Evolutionary conservation across 2,329 filamentous ascomycete genomes (phyloP).

Genomic region (Fusarium foetens): DNA sequence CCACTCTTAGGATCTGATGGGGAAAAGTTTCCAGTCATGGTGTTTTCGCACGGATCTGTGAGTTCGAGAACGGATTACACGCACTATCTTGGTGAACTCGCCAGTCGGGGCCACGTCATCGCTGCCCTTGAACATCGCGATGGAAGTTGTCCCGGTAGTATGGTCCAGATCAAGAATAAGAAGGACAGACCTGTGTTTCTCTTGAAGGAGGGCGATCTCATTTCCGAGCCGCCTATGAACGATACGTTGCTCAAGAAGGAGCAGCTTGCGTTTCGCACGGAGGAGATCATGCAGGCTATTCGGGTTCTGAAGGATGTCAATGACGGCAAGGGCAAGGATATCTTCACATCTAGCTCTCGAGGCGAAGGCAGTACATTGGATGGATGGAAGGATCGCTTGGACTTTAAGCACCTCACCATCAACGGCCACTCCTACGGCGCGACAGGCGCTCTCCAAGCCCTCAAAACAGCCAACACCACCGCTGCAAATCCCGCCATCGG

Average conservation of each 20-base stretch:
- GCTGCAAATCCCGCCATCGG: conserved; percentile 57
- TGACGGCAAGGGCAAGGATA: conserved; percentile 49
- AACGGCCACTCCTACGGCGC: conserved; percentile 74
- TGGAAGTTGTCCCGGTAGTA: conserved; percentile 59
- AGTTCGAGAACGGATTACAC: conserved; percentile 63
- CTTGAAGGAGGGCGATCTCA: conserved; percentile 51
- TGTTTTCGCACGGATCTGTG: conserved; percentile 65
- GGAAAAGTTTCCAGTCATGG: conserved; percentile 55
- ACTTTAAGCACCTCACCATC: conserved; percentile 64
- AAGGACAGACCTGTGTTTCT: conserved; percentile 48
- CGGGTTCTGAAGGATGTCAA: conserved; percentile 55
- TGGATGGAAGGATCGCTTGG: conserved; percentile 64
- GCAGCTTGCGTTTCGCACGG: conserved; percentile 62
- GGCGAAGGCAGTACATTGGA: conserved; percentile 58
- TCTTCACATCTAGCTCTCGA: conserved; percentile 56
- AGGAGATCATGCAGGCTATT: conserved; percentile 60
- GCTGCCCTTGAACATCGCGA: conserved; percentile 64
- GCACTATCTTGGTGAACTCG: conserved; percentile 61
- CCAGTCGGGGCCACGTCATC: conserved; percentile 60
- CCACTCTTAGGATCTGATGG: conserved; percentile 49
- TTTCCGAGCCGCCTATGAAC: conserved; percentile 48
- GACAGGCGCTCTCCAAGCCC: conserved; percentile 69
- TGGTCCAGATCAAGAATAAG: conserved; percentile 49
- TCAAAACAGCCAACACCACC: conserved; percentile 56
- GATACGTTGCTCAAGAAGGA: conserved; percentile 53